These are phyloP conservation scores for Suillus ampliporus DNA, from an alignment of 768 basidiomycete genomes.

Conservation along the genomic window DNA sequence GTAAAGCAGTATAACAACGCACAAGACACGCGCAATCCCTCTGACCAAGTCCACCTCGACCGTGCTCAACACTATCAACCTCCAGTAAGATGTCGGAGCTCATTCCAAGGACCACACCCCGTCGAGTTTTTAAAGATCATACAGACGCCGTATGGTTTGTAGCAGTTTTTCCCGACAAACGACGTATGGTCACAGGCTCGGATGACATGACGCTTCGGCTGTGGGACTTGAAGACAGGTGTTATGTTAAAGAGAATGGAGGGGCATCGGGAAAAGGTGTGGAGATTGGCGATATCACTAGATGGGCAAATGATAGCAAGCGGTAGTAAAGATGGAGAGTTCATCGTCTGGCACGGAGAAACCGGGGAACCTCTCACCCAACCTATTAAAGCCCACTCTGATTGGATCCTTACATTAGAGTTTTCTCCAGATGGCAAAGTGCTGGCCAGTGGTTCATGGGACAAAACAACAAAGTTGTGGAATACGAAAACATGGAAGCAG, in stretches of 20 bases:
- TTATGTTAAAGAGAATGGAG: neutral
- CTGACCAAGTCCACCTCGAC: neutral
- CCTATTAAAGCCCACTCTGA: neutral
- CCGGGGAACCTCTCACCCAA: neutral
- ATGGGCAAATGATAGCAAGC: neutral
- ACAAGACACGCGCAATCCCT: too few relatives aligned
- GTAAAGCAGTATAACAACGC: neutral
- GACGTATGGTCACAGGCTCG: neutral
- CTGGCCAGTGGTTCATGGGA: neutral
- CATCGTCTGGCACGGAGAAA: neutral
- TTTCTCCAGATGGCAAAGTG: neutral
- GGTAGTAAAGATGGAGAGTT: neutral
- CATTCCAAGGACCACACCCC: neutral
- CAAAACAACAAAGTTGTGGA: neutral
- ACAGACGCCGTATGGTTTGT: neutral
- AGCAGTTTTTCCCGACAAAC: neutral
- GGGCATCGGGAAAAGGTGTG: neutral
- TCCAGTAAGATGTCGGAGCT: neutral
- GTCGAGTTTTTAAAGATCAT: neutral
- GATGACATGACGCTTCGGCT: neutral
- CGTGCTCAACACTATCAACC: neutral
- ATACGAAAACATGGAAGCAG: neutral
- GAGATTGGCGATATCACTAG: neutral
- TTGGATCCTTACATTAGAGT: neutral
- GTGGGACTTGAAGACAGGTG: conserved; percentile 1